These are phyloP conservation scores for Austroboletus festivus DNA, from an alignment of 768 basidiomycete genomes.

Conservation along the genomic window DNA sequence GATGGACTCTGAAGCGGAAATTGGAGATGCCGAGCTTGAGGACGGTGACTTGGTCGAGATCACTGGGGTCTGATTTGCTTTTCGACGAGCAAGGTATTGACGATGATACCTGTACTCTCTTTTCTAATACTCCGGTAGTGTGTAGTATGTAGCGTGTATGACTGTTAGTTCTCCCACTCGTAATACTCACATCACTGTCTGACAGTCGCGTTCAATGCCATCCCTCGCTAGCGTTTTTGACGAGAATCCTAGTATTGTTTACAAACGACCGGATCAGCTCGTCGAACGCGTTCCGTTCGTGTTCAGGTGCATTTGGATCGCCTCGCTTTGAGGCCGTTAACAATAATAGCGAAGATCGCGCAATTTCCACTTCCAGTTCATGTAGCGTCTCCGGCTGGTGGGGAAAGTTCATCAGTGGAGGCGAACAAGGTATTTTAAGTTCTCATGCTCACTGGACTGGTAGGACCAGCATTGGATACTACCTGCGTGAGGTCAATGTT, in stretches of 20 bases:
- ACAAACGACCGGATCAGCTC: slow-evolving; percentile 90
- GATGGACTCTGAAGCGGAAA: slow-evolving; percentile 55
- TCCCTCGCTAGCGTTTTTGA: slow-evolving; percentile 65
- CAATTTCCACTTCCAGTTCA: slow-evolving; percentile 89
- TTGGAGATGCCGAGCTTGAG: slow-evolving; percentile 68
- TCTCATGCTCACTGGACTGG: slow-evolving; percentile 44
- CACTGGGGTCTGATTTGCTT: slow-evolving; percentile 45
- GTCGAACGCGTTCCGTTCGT: slow-evolving; percentile 76
- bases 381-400: slow-evolving; percentile 61
- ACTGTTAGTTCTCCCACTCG: slow-evolving; percentile 1
- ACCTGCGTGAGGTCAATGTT: slow-evolving; percentile 94
- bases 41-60: slow-evolving; percentile 81
- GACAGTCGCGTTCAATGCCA: slow-evolving; percentile 33
- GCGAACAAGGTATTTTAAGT: background rate
- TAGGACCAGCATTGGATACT: slow-evolving; percentile 48
- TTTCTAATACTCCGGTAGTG: slow-evolving; percentile 10
- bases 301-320: slow-evolving; percentile 55
- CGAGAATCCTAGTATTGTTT: slow-evolving; percentile 88
- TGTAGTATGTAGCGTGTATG: slow-evolving; percentile 5
- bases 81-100: background rate
- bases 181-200: background rate
- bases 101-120: slow-evolving; percentile 5
- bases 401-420: slow-evolving; percentile 1
- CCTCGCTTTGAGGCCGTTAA: slow-evolving; percentile 67
- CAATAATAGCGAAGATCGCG: slow-evolving; percentile 67